These are phyloP conservation scores for Leavenworthia alabamica DNA, from an alignment of 345 rosid species.

Conservation along the genomic window DNA sequence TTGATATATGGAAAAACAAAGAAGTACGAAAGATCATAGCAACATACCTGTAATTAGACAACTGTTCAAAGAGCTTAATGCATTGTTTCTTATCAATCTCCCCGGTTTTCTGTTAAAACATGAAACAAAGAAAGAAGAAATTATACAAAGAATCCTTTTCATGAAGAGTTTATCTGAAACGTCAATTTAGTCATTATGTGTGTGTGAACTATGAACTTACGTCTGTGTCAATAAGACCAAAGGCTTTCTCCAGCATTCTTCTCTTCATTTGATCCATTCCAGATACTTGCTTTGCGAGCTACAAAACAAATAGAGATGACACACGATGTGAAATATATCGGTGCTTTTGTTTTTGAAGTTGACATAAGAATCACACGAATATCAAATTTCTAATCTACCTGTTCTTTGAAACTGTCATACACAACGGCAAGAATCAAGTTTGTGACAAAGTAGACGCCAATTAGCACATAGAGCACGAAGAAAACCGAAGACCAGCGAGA, in stretches of 20 bases:
- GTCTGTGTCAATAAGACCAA: conserved; percentile 61
- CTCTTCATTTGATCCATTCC: conserved; percentile 65
- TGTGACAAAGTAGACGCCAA: conserved; percentile 95
- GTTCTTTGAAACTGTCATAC: conserved; percentile 88
- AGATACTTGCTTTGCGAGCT: conserved; percentile 90
- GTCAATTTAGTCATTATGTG: not conserved
- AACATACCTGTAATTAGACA: conserved; percentile 79
- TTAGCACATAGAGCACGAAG: conserved; percentile 69
- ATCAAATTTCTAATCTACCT: conserved; percentile 43
- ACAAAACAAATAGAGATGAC: conserved; percentile 15
- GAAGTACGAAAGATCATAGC: not conserved
- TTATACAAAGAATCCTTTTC: not conserved
- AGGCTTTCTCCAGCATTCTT: conserved; percentile 68
- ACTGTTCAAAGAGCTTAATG: conserved; percentile 62
- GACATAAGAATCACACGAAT: not conserved
- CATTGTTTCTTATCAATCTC: conserved; percentile 69
- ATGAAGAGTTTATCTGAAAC: not conserved
- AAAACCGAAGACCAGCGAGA: conserved; percentile 85
- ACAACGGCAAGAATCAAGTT: conserved; percentile 98
- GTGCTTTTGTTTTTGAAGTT: not conserved
- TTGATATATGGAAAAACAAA: not conserved
- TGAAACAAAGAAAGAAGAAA: not conserved
- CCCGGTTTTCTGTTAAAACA: conserved; percentile 50
- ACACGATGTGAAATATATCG: not conserved
- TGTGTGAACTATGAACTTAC: conserved; percentile 52